Evolutionary conservation across 345 rosid genomes (phyloP).

Genomic region (Euphorbia lathyris): DNA sequence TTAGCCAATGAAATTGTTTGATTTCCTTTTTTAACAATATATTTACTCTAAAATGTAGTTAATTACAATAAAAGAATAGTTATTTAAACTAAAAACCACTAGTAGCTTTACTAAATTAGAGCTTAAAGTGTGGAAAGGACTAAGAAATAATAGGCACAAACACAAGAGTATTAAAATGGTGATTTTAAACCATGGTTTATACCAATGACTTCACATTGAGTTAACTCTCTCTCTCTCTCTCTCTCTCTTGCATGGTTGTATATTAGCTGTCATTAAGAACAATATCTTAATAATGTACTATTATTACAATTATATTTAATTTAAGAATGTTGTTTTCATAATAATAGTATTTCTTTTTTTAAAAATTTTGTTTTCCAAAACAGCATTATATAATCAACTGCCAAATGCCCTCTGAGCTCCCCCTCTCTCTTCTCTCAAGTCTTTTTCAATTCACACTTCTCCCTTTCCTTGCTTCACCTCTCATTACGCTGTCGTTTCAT

Average conservation of each 20-base stretch:
- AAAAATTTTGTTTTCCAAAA: background rate
- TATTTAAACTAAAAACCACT: no score
- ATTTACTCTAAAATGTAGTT: no score
- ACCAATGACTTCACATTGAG: conserved; percentile 3
- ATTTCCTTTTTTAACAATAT: no score
- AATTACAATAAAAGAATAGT: no score
- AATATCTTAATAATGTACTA: background rate
- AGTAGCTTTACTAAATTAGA: no score
- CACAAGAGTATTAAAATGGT: background rate
- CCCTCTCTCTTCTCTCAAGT: background rate
- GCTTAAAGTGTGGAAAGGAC: background rate
- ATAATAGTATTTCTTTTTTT: background rate
- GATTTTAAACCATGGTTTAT: conserved; percentile 1
- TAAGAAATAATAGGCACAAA: background rate
- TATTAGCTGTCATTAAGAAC: conserved; percentile 19
- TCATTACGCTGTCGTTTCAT: background rate
- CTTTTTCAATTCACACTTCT: background rate
- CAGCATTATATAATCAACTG: conserved; percentile 11
- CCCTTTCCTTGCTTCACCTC: background rate
- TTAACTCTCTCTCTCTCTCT: background rate
- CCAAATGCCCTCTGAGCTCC: background rate
- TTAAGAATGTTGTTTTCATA: conserved; percentile 3
- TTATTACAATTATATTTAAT: background rate
- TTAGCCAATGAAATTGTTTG: no score
- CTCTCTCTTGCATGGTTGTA: conserved; percentile 8